Evolutionary conservation across 2,329 filamentous ascomycete species (phyloP), one percentile per base, ranked within the genome.

Genomic region (Arthrobotrys musiformis): DNA sequence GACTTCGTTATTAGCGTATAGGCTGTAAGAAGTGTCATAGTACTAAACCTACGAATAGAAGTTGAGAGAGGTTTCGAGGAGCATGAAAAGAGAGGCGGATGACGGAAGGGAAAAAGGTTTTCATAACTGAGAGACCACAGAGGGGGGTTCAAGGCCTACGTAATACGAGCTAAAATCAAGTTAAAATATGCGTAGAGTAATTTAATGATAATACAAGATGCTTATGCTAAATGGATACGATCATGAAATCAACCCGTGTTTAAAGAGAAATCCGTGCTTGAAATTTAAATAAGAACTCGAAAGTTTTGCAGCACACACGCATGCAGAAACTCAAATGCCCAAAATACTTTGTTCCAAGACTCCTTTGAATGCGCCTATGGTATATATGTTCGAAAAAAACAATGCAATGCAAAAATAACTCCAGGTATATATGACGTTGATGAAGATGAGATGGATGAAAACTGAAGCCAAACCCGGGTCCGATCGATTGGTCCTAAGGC

Each of bases 301-400:
- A 42, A 5, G 37, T n/a, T 24, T 46, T 8, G 19, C 24, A 24
- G 42, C 13, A 48, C 44, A 48, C 17, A 6, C n/a, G 24, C 2
- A 24, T 24, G 9, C 19, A 48, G 24, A 58, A 37, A 24, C 33
- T 11, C 37, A 28, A 26, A 63, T 46, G 6, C 30, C 2, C 35
- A 9, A 52, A 54, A 35, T 0, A 58, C 24, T 40, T 24, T 37
- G 54, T 13, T 40, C 54, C 37, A 54, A 42, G 64, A 75, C 70
- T 75, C 70, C 70, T 28, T 26, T 52, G 26, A 68, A 75, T 68
- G 62, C 70, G 56, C 70, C 63, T 19, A 19, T 75, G 70, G 61
- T 73, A 73, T 73, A 61, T 66, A 26, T 54, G 37, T 40, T 22
- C 19, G 1, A 64, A 63, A 48, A n/a, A 42, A 44, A n/a, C n/a